Conservation (phyloP, 768 basidiomycete genomes). For the Suillus subalutaceus region DNA sequence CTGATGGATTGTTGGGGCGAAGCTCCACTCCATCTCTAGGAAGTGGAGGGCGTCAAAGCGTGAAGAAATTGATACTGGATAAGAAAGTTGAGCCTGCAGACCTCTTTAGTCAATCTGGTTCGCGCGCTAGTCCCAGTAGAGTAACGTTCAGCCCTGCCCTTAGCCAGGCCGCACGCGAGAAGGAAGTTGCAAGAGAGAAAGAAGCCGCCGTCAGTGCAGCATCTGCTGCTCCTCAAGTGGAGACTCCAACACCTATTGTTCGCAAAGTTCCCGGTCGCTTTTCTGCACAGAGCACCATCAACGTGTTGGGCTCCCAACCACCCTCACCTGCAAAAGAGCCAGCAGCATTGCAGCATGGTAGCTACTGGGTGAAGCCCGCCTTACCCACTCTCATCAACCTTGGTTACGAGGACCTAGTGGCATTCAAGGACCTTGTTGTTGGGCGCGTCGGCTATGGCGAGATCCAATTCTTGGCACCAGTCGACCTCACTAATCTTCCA, state of each 20-base stretch:
- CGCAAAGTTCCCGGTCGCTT: constrained; percentile 46
- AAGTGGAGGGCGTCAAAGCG: constrained; percentile 73
- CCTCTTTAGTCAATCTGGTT: constrained; percentile 56
- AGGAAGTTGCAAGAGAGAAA: constrained; percentile 53
- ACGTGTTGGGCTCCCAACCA: constrained; percentile 27
- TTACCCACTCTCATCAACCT: constrained; percentile 70
- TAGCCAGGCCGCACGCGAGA: constrained; percentile 75
- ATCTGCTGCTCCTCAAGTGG: constrained; percentile 23
- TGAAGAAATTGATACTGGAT: constrained; percentile 91
- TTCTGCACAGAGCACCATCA: constrained; percentile 37
- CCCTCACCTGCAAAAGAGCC: constrained; percentile 34
- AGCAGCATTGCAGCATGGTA: constrained; percentile 71
- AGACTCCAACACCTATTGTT: constrained; percentile 40
- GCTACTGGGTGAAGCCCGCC: constrained; percentile 90
- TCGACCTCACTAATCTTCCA: constrained; percentile 84
- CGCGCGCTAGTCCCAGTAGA: constrained; percentile 40
- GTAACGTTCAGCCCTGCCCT: constrained; percentile 77
- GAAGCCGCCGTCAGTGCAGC: constrained; percentile 31
- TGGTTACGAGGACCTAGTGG: constrained; percentile 72
- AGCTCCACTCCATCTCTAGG: constrained; percentile 68
- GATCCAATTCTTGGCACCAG: constrained; percentile 77
- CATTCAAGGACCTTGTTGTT: constrained; percentile 78
- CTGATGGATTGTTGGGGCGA: constrained; percentile 50
- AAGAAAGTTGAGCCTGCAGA: constrained; percentile 80
- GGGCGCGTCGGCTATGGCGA: constrained; percentile 93